These are phyloP conservation scores for Ophiostoma piceae DNA, from an alignment of 2,329 filamentous ascomycete species.

Conservation along the genomic window DNA sequence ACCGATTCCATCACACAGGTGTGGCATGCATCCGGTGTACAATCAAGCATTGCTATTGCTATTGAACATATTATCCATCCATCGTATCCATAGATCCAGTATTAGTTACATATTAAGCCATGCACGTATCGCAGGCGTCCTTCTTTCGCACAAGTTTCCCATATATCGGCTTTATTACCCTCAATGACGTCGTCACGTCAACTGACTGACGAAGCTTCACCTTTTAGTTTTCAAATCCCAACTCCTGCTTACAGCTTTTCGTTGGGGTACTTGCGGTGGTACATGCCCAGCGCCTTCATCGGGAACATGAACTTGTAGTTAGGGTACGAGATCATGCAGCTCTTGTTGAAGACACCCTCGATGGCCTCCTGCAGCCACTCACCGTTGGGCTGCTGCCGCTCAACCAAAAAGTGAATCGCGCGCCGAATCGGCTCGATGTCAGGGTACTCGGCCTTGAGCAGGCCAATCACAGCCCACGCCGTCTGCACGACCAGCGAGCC, in stretches of 20 bases:
- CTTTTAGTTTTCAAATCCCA: neutral
- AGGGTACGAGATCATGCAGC: slow-evolving; percentile 97
- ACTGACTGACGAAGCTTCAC: no score
- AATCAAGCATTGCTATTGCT: neutral
- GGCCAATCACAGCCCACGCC: slow-evolving; percentile 76
- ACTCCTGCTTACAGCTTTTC: slow-evolving; percentile 33
- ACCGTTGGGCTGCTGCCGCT: slow-evolving; percentile 77
- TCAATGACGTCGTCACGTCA: neutral
- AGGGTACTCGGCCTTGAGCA: slow-evolving; percentile 79
- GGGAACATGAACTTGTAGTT: slow-evolving; percentile 99
- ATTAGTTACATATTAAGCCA: slow-evolving; percentile 4
- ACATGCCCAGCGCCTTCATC: slow-evolving; percentile 90
- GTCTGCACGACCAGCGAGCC: slow-evolving; percentile 91
- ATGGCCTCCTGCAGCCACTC: slow-evolving; percentile 96
- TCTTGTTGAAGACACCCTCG: slow-evolving; percentile 98
- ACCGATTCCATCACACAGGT: neutral
- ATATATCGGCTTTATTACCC: neutral
- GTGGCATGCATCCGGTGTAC: neutral
- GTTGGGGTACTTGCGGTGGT: slow-evolving; percentile 65
- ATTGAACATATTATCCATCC: neutral
- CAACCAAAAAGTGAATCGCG: slow-evolving; percentile 76
- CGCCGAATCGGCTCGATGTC: slow-evolving; percentile 65
- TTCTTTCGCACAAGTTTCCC: neutral
- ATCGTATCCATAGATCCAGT: neutral
- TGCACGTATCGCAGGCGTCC: neutral